Evolutionary conservation across 73 alveolate species (phyloP).

Genomic region (Blepharisma stoltei): DNA sequence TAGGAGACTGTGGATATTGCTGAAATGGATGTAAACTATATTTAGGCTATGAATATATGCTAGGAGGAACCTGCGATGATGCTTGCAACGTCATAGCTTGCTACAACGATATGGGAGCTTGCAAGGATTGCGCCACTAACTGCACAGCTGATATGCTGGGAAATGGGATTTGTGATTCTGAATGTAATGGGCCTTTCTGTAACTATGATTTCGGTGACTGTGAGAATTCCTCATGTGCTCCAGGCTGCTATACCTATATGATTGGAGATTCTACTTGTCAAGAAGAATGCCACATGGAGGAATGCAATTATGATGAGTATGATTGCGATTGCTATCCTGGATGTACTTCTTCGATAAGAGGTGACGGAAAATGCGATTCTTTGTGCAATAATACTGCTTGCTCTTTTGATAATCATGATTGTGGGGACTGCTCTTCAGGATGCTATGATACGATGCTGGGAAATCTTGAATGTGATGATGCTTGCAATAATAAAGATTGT

Average conservation of each 20-base stretch:
- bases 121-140: not conserved
- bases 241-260: not conserved
- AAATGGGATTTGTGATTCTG: not conserved
- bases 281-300: not conserved
- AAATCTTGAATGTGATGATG: not conserved
- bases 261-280: not conserved
- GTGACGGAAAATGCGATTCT: not conserved
- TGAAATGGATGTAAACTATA: not conserved
- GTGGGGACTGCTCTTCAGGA: not conserved
- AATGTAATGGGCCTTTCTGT: not conserved
- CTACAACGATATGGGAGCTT: not conserved
- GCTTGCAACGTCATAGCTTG: not conserved
- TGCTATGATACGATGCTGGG: not conserved
- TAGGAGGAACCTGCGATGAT: not conserved
- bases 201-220: not conserved
- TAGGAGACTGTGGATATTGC: not conserved
- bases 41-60: not conserved
- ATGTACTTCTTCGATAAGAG: not conserved
- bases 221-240: not conserved
- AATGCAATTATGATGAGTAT: not conserved
- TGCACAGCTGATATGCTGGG: not conserved
- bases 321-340: not conserved
- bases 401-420: not conserved
- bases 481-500: not conserved
- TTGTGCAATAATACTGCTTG: not conserved